Evolutionary conservation across 768 basidiomycete genomes (phyloP).

Genomic region (Boletus bicolor): DNA sequence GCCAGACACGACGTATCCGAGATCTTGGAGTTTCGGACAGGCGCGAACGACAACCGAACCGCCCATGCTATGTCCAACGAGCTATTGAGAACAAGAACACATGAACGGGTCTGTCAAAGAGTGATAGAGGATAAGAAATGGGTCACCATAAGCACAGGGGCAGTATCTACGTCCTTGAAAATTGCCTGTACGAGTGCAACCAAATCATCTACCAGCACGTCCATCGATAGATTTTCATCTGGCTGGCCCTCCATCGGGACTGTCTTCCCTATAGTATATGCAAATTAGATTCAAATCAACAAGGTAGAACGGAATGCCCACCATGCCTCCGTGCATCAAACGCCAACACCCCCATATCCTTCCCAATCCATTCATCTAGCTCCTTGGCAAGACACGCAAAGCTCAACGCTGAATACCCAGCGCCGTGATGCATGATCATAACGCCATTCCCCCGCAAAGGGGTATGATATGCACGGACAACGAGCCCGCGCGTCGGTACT

Average conservation of each 20-base stretch:
- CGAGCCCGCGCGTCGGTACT: conserved; percentile 57
- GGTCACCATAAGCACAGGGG: conserved; percentile 72
- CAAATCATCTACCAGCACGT: conserved; percentile 71
- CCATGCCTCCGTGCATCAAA: conserved; percentile 89
- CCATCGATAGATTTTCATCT: conserved; percentile 54
- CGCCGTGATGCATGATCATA: conserved; percentile 93
- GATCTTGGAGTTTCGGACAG: conserved; percentile 61
- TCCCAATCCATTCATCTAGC: conserved; percentile 53
- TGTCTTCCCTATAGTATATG: conserved; percentile 22
- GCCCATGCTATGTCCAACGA: conserved; percentile 96
- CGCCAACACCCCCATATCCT: conserved; percentile 77
- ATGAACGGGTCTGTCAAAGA: not conserved
- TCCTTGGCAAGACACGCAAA: conserved; percentile 92
- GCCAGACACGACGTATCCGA: conserved; percentile 69
- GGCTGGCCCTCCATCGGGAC: conserved; percentile 17
- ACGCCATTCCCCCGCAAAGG: conserved; percentile 60
- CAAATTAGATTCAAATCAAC: not conserved
- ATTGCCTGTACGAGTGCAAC: conserved; percentile 63
- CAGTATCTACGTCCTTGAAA: conserved; percentile 57
- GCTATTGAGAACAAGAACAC: conserved; percentile 36
- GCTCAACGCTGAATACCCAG: conserved; percentile 84
- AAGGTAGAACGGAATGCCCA: conserved; percentile 33
- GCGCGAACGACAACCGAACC: conserved; percentile 82
- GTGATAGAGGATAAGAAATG: not conserved
- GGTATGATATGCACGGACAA: conserved; percentile 82